Percentiles rank a stretch among this genome's conserved stretches.
phyloP scores from a whole-genome alignment of 1,284 basidiomycete species.

The Thelephora terrestris region DNA sequence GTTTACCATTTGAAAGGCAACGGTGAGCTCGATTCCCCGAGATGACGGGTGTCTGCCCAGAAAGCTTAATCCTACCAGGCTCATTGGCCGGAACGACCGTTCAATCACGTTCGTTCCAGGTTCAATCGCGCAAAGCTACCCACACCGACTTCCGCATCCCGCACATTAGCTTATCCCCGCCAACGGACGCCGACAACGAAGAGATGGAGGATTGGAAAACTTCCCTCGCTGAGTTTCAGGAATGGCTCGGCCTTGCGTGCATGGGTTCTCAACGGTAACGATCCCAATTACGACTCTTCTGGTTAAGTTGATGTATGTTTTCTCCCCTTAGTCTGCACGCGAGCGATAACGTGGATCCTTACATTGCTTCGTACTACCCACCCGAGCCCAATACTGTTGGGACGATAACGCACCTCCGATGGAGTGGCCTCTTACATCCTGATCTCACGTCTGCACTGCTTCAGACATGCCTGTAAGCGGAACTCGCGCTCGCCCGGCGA shows the following conservation, averaged over 20 bases:
- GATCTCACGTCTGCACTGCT: conserved; percentile 41
- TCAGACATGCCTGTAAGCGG: conserved; percentile 31
- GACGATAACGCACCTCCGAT: conserved; percentile 39
- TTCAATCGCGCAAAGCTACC: neutral
- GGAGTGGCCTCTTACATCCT: conserved; percentile 46
- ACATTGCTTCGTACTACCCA: conserved; percentile 35
- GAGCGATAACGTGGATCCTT: conserved; percentile 34
- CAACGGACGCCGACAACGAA: conserved; percentile 12
- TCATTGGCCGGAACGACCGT: neutral
- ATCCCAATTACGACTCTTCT: neutral
- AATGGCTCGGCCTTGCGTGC: conserved; percentile 60
- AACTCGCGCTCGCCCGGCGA: neutral
- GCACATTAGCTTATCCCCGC: conserved; percentile 16
- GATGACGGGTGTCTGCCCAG: neutral
- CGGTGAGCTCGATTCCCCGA: conserved; percentile 1
- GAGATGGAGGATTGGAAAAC: conserved; percentile 43
- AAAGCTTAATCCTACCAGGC: neutral
- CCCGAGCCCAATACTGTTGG: conserved; percentile 34
- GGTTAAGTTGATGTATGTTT: neutral
- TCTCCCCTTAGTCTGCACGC: conserved; percentile 22
- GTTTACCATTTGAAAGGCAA: conserved; percentile 21
- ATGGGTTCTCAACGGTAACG: conserved; percentile 32
- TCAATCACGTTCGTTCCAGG: neutral
- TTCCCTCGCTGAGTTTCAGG: conserved; percentile 38
- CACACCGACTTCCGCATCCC: conserved; percentile 25